Conservation (phyloP, 805 yeast species). For the Ogataea methanolica region DNA sequence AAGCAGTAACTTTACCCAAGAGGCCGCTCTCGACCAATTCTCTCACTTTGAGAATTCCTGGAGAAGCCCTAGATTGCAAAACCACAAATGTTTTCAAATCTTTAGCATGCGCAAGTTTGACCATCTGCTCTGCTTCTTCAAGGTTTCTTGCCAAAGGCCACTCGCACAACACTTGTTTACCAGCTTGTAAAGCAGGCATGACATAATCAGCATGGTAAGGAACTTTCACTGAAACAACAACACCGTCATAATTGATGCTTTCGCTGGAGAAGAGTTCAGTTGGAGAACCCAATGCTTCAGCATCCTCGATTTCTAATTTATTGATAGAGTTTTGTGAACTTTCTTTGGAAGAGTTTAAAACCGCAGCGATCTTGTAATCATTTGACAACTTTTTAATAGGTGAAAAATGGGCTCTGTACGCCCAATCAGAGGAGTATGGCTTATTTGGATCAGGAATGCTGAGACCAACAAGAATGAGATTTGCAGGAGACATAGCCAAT, state of each 20-base stretch:
- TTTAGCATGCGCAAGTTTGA: not conserved
- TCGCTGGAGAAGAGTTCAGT: not conserved
- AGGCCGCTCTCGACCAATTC: not conserved
- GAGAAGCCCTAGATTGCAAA: not conserved
- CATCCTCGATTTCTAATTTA: not conserved
- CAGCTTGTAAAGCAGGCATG: not conserved
- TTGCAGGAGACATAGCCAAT: not conserved
- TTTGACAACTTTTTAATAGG: not conserved
- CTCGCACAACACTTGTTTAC: slow-evolving; percentile 1
- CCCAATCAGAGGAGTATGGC: not conserved
- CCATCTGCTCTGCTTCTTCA: slow-evolving; percentile 1
- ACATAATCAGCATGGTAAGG: slow-evolving; percentile 2
- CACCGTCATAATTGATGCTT: not conserved
- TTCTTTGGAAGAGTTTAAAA: slow-evolving; percentile 2
- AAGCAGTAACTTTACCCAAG: not conserved
- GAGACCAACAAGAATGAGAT: not conserved
- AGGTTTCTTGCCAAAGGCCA: slow-evolving; percentile 5
- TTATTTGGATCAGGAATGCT: not conserved
- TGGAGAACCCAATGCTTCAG: not conserved
- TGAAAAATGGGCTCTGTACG: not conserved
- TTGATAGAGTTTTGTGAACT: not conserved
- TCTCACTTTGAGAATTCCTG: not conserved
- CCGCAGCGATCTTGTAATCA: not conserved
- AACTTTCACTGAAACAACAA: slow-evolving; percentile 3
- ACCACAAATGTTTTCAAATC: not conserved